Evolutionary conservation across 2,329 filamentous ascomycete species (phyloP).

Genomic region (Pseudogymnoascus sp.): DNA sequence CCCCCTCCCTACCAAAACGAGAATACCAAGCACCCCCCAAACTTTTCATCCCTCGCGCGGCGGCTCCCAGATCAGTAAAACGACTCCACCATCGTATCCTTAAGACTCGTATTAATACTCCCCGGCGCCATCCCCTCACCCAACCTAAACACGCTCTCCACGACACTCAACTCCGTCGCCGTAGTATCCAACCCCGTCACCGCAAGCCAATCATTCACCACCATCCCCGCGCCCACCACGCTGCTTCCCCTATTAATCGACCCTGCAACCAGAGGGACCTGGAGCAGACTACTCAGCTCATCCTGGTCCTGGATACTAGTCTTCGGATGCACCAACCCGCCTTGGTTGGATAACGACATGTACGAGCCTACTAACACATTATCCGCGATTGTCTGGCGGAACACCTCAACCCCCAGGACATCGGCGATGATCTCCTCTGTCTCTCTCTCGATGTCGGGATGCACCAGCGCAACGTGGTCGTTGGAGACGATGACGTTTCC

Average conservation of each 20-base stretch:
- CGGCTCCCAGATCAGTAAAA: conserved; percentile 63
- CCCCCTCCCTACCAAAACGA: background rate
- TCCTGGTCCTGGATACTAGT: conserved; percentile 97
- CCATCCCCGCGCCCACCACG: conserved; percentile 94
- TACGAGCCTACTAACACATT: conserved; percentile 95
- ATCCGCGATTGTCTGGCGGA: conserved; percentile 90
- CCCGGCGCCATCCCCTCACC: conserved; percentile 76
- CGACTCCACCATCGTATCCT: conserved; percentile 97
- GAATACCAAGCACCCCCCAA: background rate
- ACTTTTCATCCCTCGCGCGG: background rate
- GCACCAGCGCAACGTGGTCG: conserved; percentile 92
- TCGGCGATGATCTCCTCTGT: conserved; percentile 98
- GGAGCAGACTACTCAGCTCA: conserved; percentile 83
- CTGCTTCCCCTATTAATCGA: conserved; percentile 87
- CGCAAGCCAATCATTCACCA: conserved; percentile 95
- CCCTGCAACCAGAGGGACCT: conserved; percentile 93
- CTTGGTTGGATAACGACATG: conserved; percentile 93
- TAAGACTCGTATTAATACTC: conserved; percentile 74
- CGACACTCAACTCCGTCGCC: conserved; percentile 91
- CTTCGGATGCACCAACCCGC: conserved; percentile 94
- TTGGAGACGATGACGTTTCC: conserved; percentile 96
- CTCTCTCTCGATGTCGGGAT: conserved; percentile 94
- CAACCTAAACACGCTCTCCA: conserved; percentile 92
- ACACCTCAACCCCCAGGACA: conserved; percentile 80
- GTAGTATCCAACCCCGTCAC: conserved; percentile 91